Base-by-base conservation (phyloP, 805 yeast genomes). In the Yamadazyma paraphyllophila region DNA sequence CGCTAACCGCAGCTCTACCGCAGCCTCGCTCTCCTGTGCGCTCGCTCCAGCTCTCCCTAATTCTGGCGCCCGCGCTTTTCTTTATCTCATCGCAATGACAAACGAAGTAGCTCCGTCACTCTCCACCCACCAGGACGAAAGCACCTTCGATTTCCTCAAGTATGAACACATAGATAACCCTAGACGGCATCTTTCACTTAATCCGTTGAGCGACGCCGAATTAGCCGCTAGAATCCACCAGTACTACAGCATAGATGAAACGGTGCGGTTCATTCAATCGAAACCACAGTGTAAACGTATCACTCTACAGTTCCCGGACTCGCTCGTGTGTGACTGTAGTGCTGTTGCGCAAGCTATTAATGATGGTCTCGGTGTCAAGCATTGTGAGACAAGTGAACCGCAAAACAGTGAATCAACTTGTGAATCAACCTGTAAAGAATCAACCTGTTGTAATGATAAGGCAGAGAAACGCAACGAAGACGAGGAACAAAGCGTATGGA, bases 301-400 rank as follows among this genome's bases (percentile, higher is more conserved):
- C 2, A 90, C 98, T 0, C 68, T 94, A 27, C 99, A 94, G 65
- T 92, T 94, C 53, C 98, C 98, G 0, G 99, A 95, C 61, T 48
- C 67, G 4, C 66, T 91, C 31, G 78, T 94, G 1, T 74, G 82
- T 34, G 97, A 92, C 61, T 83, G 97, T 1, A 39, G 38, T 41
- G 29, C 27, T 11, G 44, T 46, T 14, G 37, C 44, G 9, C 46
- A 37, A 14, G 41, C 41, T 12, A 30, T 43, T 6, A 16, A 32
- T n/a, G 30, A 37, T 9, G 7, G 37, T 13, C 39, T 43, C 9
- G 37, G 20, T 15, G 13, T 29, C 4, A 29, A 29, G 13, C 31
- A 4, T 29, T 7, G 13, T 11, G 31, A 29, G 13, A 7, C 8
- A 29, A 11, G 13, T 29, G 31, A 29, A 29, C 8, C 31, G 8